Evolutionary conservation across 2,329 filamentous ascomycete species (phyloP).

Genomic region (Tolypocladium ovalisporum): DNA sequence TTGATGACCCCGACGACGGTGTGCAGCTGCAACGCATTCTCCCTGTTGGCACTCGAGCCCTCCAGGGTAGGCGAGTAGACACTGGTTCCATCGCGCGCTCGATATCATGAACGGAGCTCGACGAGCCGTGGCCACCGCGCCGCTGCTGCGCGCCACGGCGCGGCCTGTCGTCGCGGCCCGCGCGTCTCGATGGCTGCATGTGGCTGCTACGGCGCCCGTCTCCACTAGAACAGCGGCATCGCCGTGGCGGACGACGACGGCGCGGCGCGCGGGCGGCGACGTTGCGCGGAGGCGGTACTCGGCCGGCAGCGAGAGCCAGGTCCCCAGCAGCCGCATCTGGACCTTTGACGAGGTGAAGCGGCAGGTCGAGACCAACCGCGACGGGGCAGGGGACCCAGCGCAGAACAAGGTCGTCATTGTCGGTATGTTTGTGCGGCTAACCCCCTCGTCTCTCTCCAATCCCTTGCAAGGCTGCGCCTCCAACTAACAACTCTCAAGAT

Average conservation of each 20-base stretch:
- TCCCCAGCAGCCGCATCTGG: conserved; percentile 26
- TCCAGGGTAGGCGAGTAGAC: neutral
- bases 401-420: conserved; percentile 29
- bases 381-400: conserved; percentile 1
- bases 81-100: neutral
- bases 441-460: neutral
- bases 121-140: neutral
- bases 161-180: neutral
- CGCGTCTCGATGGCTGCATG: neutral
- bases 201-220: neutral
- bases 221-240: neutral
- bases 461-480: neutral
- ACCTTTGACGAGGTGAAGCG: conserved; percentile 37
- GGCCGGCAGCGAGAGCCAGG: neutral
- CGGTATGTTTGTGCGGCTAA: too few species aligned
- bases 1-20: neutral
- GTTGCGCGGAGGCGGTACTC: conserved; percentile 14
- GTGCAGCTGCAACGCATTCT: neutral
- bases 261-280: neutral
- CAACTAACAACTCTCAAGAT: conserved; percentile 34
- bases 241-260: neutral
- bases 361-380: conserved; percentile 13
- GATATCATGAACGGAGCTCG: neutral
- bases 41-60: neutral
- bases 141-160: neutral